Base-by-base conservation (phyloP, 2,329 filamentous ascomycete species). In the Pyrenochaeta sp. region DNA sequence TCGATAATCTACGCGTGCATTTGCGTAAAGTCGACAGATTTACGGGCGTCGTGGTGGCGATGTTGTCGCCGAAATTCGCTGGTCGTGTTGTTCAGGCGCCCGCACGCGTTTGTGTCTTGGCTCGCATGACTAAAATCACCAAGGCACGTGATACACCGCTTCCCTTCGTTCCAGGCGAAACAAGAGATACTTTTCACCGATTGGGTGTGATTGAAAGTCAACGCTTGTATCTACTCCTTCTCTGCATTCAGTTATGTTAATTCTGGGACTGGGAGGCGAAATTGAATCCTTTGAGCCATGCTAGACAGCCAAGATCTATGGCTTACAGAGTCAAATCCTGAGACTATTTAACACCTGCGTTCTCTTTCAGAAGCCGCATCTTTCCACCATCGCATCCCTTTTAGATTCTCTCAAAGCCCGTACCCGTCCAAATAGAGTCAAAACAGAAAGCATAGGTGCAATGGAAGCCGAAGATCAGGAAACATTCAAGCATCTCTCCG, bases 121-220 rank as follows among this genome's bases (percentile, higher is more conserved):
- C 52, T 50, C 59, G 58, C 54, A 52, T 58, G 51, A 57, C 56
- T 52, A 63, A 58, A 21, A 43, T 51, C 64, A 56, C 65, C 62
- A 54, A 48, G 17, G 47, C 71, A 73, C 69, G 71, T 72, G 69
- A 64, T 39, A 7, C 18, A 29, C 20, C 21, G 37, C 39, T 43
- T 33, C 45, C 20, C 35, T 32, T 36, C 49, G 32, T 20, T 45
- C 15, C 10, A 21, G 3, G 10, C 4, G 6, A 32, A 44, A 23
- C 45, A 29, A 45, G 20, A 54, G 14, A 43, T 44, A 37, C 27
- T 27, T 21, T 29, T 42, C n/a, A 47, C 36, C 36, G 9, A 12
- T n/a, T 20, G 20, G 31, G 23, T 27, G 27, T 45, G 39, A 7
- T 45, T 27, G 20, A 32, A 15, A 23, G 9, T 43, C 27, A 37